A percentile compares a stretch with the other conserved stretches of the same genome.
Evolutionary conservation across 1,139 yeast genomes (phyloP).

Genomic region (Magnusiomyces suaveolens): DNA sequence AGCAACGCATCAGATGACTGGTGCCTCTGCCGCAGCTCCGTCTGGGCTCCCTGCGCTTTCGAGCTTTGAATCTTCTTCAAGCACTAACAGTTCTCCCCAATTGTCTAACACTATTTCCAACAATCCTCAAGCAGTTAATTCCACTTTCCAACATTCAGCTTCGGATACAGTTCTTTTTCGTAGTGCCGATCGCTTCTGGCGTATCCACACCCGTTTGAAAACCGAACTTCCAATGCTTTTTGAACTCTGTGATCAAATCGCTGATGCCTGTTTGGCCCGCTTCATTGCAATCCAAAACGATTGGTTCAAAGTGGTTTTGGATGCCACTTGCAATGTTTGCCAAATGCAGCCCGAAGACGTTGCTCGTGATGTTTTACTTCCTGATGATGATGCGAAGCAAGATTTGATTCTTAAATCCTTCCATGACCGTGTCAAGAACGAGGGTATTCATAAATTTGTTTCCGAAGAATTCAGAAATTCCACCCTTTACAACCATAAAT

Average conservation of each 20-base stretch:
- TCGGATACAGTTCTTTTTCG: constrained; percentile 5
- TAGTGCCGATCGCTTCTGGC: constrained; percentile 22
- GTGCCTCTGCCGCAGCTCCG: not conserved
- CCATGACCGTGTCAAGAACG: not conserved
- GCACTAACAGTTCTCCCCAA: not conserved
- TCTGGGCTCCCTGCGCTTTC: not conserved
- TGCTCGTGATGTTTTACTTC: not conserved
- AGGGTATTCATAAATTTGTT: not conserved
- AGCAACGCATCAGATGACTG: constrained; percentile 6
- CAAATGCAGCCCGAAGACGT: constrained; percentile 1
- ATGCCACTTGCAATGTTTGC: constrained; percentile 22
- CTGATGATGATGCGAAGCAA: not conserved
- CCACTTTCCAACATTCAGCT: constrained; percentile 4
- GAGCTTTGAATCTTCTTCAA: not conserved
- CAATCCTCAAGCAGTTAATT: not conserved
- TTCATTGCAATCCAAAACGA: constrained; percentile 24
- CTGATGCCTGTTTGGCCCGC: constrained; percentile 19
- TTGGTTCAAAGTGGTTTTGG: constrained; percentile 25
- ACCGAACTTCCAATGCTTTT: constrained; percentile 26
- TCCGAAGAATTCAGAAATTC: not conserved
- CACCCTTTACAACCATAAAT: no score
- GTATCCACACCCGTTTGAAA: constrained; percentile 23
- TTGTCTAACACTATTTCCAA: not conserved
- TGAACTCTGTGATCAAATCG: constrained; percentile 21
- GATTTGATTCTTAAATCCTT: not conserved